A percentile compares a stretch with the other conserved stretches of the same genome.
These are phyloP conservation scores for Exophiala sideris DNA, from an alignment of 2,329 filamentous ascomycete genomes.

Conservation along the genomic window DNA sequence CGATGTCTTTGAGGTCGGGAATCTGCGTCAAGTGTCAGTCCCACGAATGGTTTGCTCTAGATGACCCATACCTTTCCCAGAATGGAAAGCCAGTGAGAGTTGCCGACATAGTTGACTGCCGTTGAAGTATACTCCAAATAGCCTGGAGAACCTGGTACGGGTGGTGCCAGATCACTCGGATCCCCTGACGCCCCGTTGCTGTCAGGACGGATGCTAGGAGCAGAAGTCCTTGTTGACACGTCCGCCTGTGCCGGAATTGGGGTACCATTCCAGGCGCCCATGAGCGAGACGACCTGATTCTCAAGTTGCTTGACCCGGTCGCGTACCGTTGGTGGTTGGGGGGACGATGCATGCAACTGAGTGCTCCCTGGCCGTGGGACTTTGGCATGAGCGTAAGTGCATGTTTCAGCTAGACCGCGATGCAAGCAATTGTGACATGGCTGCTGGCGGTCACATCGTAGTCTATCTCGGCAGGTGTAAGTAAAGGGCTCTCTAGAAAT, in stretches of 20 bases:
- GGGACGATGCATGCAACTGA: not conserved
- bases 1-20: conserved; percentile 5
- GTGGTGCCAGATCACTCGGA: not conserved
- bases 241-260: not conserved
- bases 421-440: conserved; percentile 55
- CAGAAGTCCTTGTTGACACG: not conserved
- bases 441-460: conserved; percentile 38
- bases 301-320: conserved; percentile 24
- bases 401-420: conserved; percentile 73
- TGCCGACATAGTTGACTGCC: conserved; percentile 32
- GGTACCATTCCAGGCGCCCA: conserved; percentile 8
- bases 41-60: not conserved
- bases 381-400: conserved; percentile 66
- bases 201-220: not conserved
- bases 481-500: not conserved
- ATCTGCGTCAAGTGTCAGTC: conserved; percentile 9
- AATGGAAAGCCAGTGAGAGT: conserved; percentile 8
- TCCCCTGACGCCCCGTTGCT: not conserved
- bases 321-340: conserved; percentile 3
- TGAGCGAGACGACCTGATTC: conserved; percentile 16
- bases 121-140: conserved; percentile 42
- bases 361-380: not conserved
- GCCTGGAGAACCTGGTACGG: not conserved
- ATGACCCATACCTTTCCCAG: not conserved
- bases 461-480: conserved; percentile 37